Evolutionary conservation across 2,329 filamentous ascomycete species (phyloP), one percentile per base, ranked within the genome.

Genomic region (Zarea fungicola): DNA sequence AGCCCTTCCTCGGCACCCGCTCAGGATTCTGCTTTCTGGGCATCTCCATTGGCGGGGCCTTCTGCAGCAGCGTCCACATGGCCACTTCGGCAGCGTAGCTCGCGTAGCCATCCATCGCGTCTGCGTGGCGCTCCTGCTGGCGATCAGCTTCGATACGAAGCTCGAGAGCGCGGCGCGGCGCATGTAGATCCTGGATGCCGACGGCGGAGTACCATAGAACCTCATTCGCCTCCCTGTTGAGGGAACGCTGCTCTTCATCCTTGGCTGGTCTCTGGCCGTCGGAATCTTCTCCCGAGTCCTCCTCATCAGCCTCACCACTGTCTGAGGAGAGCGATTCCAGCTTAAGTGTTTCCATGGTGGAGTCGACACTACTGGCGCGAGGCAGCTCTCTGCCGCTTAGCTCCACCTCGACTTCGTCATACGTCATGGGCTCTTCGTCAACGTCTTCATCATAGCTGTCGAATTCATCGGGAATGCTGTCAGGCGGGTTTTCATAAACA

Each of bases 41-140:
- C 40, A 65, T 35, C 22, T 62, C 62, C 50, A 59, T 58, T 0
- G 67, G 69, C 3, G 71, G 69, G 26, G 62, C 58, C 56, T 60
- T 63, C 34, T 67, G 66, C 18, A 78, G 52, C 14, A 76, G 50
- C 9, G 60, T 56, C 76, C 76, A 78, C 63, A 79, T 62, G 39
- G 65, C 59, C 22, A 56, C 52, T 55, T 78, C 76, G 26, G 72
- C 73, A 21, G 61, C 55, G 36, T 64, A 63, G 46, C 67, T 71
- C 2, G 62, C 65, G 32, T 62, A 62, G 14, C 62, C 61, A 52
- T 79, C 76, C 13, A 63, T 52, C 4, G 61, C 56, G 22, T 76
- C 71, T 0, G 75, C 74, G 31, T 71, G 64, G 11, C 57, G 62
- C 52, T 78, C 75, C 36, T 73, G 69, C 10, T 60, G 58, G 32